Evolutionary conservation across 202 grass and related monocot genomes (phyloP).

Genomic region (Bolboschoenoplectus hybrid): DNA sequence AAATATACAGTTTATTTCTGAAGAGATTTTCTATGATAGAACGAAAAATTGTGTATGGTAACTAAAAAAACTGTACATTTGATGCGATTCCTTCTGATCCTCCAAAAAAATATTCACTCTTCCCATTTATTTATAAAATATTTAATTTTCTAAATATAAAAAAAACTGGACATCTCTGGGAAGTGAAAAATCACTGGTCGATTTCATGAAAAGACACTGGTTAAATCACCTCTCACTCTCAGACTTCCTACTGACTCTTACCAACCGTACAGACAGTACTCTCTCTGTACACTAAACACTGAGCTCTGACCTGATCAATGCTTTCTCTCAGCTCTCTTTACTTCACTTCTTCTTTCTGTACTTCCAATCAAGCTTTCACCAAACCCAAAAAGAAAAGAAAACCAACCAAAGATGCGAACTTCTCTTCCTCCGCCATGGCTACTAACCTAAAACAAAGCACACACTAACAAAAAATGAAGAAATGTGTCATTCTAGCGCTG

Average conservation of each 20-base stretch:
- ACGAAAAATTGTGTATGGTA: no score
- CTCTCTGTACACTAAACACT: not conserved
- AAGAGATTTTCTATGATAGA: no score
- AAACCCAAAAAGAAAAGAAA: not conserved
- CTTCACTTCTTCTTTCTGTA: not conserved
- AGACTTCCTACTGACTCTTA: not conserved
- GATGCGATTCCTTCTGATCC: no score
- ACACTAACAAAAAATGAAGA: conserved; percentile 4
- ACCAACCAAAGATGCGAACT: not conserved
- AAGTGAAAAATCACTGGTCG: no score
- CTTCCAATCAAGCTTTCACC: not conserved
- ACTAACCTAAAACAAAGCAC: not conserved
- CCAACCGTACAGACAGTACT: not conserved
- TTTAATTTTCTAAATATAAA: no score
- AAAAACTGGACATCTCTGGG: no score
- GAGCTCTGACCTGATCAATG: not conserved
- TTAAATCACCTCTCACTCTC: no score
- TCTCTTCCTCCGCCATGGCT: not conserved
- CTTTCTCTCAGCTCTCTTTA: not conserved
- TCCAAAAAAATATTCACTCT: no score
- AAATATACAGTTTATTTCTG: no score
- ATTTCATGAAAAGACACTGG: no score
- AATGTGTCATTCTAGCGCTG: conserved; percentile 37
- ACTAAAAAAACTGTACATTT: no score
- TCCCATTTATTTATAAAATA: no score